Evolutionary conservation across 1,284 basidiomycete species (phyloP).

Genomic region (Naganishia albida): DNA sequence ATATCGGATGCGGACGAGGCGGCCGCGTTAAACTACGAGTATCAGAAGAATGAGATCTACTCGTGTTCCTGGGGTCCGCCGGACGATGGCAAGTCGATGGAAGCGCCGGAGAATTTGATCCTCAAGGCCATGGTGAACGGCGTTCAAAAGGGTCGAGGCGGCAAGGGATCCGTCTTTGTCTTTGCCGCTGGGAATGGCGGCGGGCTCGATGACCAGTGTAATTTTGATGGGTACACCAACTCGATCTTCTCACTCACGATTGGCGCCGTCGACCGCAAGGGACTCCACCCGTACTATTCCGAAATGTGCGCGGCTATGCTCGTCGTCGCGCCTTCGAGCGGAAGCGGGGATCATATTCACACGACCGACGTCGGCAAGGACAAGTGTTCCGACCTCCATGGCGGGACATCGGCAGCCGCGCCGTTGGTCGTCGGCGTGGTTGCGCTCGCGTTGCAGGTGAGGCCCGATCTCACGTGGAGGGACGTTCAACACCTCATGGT

Average conservation of each 20-base stretch:
- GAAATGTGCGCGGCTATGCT: conserved; percentile 97
- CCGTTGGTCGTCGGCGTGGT: conserved; percentile 92
- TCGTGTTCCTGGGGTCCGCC: conserved; percentile 98
- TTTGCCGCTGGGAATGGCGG: conserved; percentile 99
- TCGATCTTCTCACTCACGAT: conserved; percentile 96
- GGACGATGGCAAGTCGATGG: conserved; percentile 93
- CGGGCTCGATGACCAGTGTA: conserved; percentile 90
- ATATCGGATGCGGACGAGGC: conserved; percentile 99
- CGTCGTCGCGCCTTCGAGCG: conserved; percentile 93
- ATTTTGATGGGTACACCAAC: conserved; percentile 99
- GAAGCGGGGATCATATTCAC: conserved; percentile 88
- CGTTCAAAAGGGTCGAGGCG: conserved; percentile 82
- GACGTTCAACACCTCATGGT: conserved; percentile 93
- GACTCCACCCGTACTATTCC: conserved; percentile 93
- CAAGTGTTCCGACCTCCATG: conserved; percentile 79
- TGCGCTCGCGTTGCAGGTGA: conserved; percentile 78
- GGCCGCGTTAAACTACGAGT: conserved; percentile 88
- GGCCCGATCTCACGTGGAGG: conserved; percentile 93
- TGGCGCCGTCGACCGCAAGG: conserved; percentile 87
- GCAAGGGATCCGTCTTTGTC: conserved; percentile 92
- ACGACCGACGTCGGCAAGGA: conserved; percentile 91
- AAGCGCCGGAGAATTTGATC: conserved; percentile 88
- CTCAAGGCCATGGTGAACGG: conserved; percentile 94
- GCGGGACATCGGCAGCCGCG: conserved; percentile 96
- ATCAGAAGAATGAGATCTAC: conserved; percentile 88